Percentiles rank a stretch among this genome's conserved stretches.
These are phyloP conservation scores for Kingdonia uniflora DNA, from an alignment of 164 flowering plant species.

Conservation along the genomic window DNA sequence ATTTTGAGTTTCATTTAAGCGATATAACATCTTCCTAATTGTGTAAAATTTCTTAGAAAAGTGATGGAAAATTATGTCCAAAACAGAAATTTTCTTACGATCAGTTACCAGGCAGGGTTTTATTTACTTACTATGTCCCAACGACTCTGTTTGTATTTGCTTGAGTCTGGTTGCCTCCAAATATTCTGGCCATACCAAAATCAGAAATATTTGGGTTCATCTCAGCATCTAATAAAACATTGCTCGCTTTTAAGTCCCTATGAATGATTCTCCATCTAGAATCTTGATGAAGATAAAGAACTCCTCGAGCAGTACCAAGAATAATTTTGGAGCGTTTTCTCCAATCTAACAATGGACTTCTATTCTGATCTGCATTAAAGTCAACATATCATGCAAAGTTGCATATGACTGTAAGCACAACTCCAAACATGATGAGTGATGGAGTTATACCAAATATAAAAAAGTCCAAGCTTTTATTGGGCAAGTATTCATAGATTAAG, in stretches of 20 bases:
- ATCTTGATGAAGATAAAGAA: slow-evolving; percentile 63
- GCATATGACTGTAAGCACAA: neutral
- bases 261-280: slow-evolving; percentile 62
- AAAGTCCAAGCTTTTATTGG: slow-evolving; percentile 5
- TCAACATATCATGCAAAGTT: neutral
- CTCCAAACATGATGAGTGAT: too few relatives aligned
- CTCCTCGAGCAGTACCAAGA: slow-evolving; percentile 62
- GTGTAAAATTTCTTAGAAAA: too few relatives aligned
- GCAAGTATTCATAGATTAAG: slow-evolving; percentile 7
- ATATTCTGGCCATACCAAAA: slow-evolving; percentile 66
- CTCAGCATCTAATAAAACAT: slow-evolving; percentile 47
- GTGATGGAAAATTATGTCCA: too few relatives aligned
- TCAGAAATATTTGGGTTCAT: slow-evolving; percentile 68
- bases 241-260: slow-evolving; percentile 66
- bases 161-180: slow-evolving; percentile 41
- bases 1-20: too few relatives aligned
- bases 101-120: too few relatives aligned
- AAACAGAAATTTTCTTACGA: too few relatives aligned
- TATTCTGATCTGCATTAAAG: slow-evolving; percentile 18
- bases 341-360: slow-evolving; percentile 36
- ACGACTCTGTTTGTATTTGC: slow-evolving; percentile 49
- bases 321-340: slow-evolving; percentile 42
- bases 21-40: too few relatives aligned
- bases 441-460: slow-evolving; percentile 1
- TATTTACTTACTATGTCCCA: slow-evolving; percentile 58